phyloP scores from a whole-genome alignment of 2,329 filamentous ascomycete species.

The Neopestalotiopsis sp. region DNA sequence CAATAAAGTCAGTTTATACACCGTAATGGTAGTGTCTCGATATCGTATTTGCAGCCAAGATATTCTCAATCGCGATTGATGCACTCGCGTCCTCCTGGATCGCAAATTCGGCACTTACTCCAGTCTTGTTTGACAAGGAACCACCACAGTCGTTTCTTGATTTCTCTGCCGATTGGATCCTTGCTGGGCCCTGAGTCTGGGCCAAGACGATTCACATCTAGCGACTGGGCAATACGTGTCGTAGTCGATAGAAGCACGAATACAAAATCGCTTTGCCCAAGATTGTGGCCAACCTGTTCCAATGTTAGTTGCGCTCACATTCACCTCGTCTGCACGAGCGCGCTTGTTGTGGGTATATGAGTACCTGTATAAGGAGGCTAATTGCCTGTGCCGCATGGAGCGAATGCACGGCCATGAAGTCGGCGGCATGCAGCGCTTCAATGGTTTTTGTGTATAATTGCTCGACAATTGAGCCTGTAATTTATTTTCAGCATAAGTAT shows the following conservation, averaged over 20 bases:
- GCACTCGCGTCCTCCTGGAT: too few species aligned
- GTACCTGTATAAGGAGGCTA: constrained; percentile 8
- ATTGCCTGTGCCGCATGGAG: constrained; percentile 11
- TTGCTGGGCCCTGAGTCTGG: neutral
- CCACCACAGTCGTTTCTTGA: constrained; percentile 10
- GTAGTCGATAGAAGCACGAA: constrained; percentile 3
- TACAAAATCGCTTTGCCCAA: constrained; percentile 7
- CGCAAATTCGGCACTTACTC: neutral
- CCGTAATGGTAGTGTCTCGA: neutral
- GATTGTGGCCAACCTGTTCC: constrained; percentile 5
- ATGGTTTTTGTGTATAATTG: constrained; percentile 6
- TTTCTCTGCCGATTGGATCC: neutral
- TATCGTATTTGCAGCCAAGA: neutral
- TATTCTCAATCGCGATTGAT: too few species aligned
- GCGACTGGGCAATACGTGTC: constrained; percentile 12
- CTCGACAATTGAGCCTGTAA: neutral
- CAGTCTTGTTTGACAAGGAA: constrained; percentile 9
- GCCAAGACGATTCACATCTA: constrained; percentile 5
- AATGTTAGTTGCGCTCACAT: neutral
- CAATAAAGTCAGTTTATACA: neutral
- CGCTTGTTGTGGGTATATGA: neutral
- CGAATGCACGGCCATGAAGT: constrained; percentile 10
- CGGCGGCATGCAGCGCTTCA: constrained; percentile 5
- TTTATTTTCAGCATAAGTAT: neutral
- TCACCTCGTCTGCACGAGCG: neutral